Percentiles rank a stretch among this genome's conserved stretches.
Evolutionary conservation across 805 yeast species (phyloP).

Genomic region (Saccharomycopsis lassenensis): DNA sequence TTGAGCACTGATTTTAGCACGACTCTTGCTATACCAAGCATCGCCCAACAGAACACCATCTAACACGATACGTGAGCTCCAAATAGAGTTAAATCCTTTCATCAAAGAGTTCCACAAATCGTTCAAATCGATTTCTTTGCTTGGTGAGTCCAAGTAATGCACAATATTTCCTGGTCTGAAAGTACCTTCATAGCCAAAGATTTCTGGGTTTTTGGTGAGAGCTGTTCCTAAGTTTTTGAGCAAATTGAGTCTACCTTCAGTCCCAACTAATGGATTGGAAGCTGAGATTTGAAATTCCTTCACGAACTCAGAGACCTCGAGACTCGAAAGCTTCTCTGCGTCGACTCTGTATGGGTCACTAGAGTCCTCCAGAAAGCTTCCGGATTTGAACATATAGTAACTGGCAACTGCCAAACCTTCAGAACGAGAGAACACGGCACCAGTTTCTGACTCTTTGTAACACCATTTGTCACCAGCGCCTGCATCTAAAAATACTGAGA

Average conservation of each 20-base stretch:
- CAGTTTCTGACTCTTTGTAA: slow-evolving; percentile 30
- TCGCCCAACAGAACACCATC: slow-evolving; percentile 48
- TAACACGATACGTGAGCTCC: slow-evolving; percentile 45
- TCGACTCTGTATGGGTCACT: slow-evolving; percentile 33
- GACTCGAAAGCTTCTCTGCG: slow-evolving; percentile 28
- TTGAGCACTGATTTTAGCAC: slow-evolving; percentile 21
- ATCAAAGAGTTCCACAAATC: slow-evolving; percentile 44
- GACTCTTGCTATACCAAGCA: slow-evolving; percentile 36
- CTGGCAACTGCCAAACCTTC: slow-evolving; percentile 60
- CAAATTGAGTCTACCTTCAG: slow-evolving; percentile 40
- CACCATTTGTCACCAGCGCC: slow-evolving; percentile 58
- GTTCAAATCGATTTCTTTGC: slow-evolving; percentile 30
- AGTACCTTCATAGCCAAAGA: slow-evolving; percentile 29
- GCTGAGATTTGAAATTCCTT: slow-evolving; percentile 38
- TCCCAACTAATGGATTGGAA: slow-evolving; percentile 40
- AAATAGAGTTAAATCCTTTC: slow-evolving; percentile 45
- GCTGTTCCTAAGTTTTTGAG: slow-evolving; percentile 39
- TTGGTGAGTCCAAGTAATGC: slow-evolving; percentile 31
- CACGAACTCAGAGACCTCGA: slow-evolving; percentile 28
- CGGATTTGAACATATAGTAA: slow-evolving; percentile 40
- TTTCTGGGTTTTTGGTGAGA: slow-evolving; percentile 26
- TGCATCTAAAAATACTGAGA: slow-evolving; percentile 55
- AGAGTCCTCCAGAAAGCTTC: slow-evolving; percentile 32
- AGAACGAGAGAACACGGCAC: slow-evolving; percentile 31
- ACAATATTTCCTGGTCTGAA: slow-evolving; percentile 42